Evolutionary conservation across 768 basidiomycete species (phyloP).

Genomic region (Erythrobasidium yunnanense): DNA sequence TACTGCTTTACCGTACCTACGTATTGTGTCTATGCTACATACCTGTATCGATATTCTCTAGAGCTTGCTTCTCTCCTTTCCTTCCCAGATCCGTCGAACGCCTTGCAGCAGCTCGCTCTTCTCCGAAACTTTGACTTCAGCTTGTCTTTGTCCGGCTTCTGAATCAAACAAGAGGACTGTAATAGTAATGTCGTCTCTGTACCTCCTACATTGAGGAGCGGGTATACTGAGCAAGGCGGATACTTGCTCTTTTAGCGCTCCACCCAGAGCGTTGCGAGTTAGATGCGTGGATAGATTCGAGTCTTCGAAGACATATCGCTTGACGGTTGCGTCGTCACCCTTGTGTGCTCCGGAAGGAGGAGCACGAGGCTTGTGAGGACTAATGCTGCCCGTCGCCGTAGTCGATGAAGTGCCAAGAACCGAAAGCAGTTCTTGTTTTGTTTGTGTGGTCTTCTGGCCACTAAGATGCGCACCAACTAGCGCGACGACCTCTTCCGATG

Average conservation of each 20-base stretch:
- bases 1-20: no score
- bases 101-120: not conserved
- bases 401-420: slow-evolving; percentile 42
- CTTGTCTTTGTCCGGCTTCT: not conserved
- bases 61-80: not conserved
- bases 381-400: slow-evolving; percentile 68
- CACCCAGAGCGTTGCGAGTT: slow-evolving; percentile 86
- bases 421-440: slow-evolving; percentile 35
- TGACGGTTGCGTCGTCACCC: slow-evolving; percentile 39
- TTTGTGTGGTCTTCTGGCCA: slow-evolving; percentile 47
- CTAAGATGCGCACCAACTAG: slow-evolving; percentile 72
- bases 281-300: slow-evolving; percentile 69
- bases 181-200: slow-evolving; percentile 23
- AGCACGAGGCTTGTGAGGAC: slow-evolving; percentile 44
- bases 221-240: slow-evolving; percentile 15
- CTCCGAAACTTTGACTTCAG: not conserved
- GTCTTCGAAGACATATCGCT: slow-evolving; percentile 51
- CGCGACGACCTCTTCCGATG: slow-evolving; percentile 71
- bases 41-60: no score
- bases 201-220: slow-evolving; percentile 8
- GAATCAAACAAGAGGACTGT: slow-evolving; percentile 11
- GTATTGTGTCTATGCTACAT: no score
- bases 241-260: slow-evolving; percentile 48
- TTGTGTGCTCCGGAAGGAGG: slow-evolving; percentile 45
- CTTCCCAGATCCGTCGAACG: not conserved